phyloP scores from a whole-genome alignment of 2,329 filamentous ascomycete genomes.

The Colletotrichum theobromicola region DNA sequence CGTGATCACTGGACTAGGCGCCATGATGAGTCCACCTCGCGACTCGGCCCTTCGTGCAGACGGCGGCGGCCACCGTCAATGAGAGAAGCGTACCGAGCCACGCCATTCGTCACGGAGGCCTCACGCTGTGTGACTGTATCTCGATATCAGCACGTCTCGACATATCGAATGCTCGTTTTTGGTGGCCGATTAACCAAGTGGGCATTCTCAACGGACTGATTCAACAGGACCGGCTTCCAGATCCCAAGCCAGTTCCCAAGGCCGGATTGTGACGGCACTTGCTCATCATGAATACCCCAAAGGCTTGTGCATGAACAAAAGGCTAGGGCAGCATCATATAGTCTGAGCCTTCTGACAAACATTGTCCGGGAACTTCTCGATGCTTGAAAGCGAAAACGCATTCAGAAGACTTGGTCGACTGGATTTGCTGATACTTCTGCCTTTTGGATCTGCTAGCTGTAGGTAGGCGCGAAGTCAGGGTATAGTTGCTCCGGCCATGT shows the following conservation, averaged over 20 bases:
- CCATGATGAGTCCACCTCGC: neutral
- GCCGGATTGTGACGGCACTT: neutral
- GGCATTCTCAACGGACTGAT: neutral
- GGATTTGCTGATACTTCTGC: neutral
- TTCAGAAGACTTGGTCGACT: neutral
- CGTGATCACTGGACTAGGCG: neutral
- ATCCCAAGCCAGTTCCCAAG: neutral
- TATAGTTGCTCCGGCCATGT: neutral
- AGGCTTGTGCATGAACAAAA: neutral
- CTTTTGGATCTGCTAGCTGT: too few species aligned
- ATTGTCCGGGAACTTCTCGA: neutral
- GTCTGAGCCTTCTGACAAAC: neutral
- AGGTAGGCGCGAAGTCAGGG: neutral
- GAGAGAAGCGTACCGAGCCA: neutral
- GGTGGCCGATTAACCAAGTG: neutral
- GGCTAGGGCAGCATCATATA: neutral
- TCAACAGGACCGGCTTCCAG: neutral
- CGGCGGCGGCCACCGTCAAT: neutral
- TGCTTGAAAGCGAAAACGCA: too few species aligned
- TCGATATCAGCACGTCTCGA: neutral
- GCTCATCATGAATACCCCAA: neutral
- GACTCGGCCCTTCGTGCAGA: neutral
- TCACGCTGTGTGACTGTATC: neutral
- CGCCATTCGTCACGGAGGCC: neutral
- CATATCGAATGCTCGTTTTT: neutral